Conservation (phyloP, 2,329 filamentous ascomycete genomes). For the Cladosporium austrohemisphaericum region DNA sequence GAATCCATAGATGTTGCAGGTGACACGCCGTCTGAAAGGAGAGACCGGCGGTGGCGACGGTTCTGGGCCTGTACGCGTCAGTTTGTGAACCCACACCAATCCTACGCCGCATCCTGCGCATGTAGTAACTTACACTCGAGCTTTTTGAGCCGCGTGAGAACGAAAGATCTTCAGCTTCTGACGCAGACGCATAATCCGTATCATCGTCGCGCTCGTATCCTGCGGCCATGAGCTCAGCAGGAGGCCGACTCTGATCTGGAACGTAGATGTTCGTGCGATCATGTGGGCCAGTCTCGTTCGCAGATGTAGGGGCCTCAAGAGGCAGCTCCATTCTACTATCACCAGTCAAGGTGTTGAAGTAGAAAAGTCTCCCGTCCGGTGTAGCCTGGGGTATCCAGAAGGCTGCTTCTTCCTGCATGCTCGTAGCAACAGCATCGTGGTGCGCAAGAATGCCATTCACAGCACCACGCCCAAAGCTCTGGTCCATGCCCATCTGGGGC, state of each 20-base stretch:
- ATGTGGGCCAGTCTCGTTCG: constrained; percentile 77
- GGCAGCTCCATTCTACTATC: constrained; percentile 93
- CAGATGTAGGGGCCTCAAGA: constrained; percentile 78
- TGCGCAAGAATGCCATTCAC: constrained; percentile 21
- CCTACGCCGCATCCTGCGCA: constrained; percentile 22
- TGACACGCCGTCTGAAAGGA: constrained; percentile 67
- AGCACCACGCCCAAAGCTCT: constrained; percentile 51
- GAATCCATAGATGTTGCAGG: constrained; percentile 91
- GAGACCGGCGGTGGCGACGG: constrained; percentile 63
- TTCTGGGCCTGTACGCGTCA: constrained; percentile 32
- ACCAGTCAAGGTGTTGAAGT: constrained; percentile 97
- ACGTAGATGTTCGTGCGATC: constrained; percentile 86
- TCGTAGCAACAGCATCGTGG: constrained; percentile 62
- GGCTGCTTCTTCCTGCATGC: constrained; percentile 78
- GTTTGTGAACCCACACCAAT: constrained; percentile 20
- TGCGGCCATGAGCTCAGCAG: constrained; percentile 84
- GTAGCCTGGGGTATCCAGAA: constrained; percentile 99
- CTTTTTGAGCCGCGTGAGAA: constrained; percentile 65
- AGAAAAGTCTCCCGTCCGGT: constrained; percentile 86
- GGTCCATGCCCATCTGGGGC: constrained; percentile 38
- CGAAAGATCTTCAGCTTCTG: constrained; percentile 74
- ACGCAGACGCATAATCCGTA: constrained; percentile 85
- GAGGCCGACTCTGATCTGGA: constrained; percentile 84
- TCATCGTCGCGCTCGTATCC: constrained; percentile 81
- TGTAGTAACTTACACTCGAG: constrained; percentile 56